Conservation (phyloP, 2,329 filamentous ascomycete genomes). For the Stagonosporopsis rhizophila region DNA sequence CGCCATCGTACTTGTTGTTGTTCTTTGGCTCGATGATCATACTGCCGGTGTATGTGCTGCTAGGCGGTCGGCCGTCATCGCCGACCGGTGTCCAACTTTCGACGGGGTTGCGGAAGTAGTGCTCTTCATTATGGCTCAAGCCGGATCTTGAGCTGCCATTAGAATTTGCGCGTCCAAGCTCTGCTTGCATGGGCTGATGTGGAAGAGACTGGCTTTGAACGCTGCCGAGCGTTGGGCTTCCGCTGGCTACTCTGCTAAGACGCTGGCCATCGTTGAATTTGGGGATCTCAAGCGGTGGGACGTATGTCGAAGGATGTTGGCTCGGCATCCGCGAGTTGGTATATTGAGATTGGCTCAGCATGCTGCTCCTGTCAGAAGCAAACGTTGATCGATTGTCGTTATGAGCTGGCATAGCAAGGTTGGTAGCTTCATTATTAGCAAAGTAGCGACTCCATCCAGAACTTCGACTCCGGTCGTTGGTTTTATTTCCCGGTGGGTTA, state of each 20-base stretch:
- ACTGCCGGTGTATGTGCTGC: slow-evolving; percentile 55
- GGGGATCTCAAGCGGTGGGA: slow-evolving; percentile 67
- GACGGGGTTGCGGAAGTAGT: slow-evolving; percentile 39
- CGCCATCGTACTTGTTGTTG: slow-evolving; percentile 58
- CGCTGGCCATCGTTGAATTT: slow-evolving; percentile 63
- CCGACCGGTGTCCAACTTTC: slow-evolving; percentile 49
- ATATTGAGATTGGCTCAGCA: slow-evolving; percentile 48
- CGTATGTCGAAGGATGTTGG: slow-evolving; percentile 69
- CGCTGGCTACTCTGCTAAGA: slow-evolving; percentile 71
- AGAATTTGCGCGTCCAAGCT: slow-evolving; percentile 48
- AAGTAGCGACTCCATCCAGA: slow-evolving; percentile 82
- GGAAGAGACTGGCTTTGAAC: slow-evolving; percentile 54
- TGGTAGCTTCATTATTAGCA: slow-evolving; percentile 71
- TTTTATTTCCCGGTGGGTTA: slow-evolving; percentile 26
- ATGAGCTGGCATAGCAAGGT: slow-evolving; percentile 65
- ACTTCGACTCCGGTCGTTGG: slow-evolving; percentile 54
- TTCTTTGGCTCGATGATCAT: slow-evolving; percentile 52
- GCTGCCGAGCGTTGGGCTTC: slow-evolving; percentile 72
- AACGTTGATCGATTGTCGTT: slow-evolving; percentile 58
- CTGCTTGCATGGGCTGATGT: slow-evolving; percentile 47
- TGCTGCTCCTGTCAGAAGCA: slow-evolving; percentile 50
- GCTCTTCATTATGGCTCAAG: slow-evolving; percentile 39
- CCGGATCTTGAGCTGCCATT: slow-evolving; percentile 45
- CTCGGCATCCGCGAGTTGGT: slow-evolving; percentile 65
- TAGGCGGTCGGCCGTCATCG: slow-evolving; percentile 45